A percentile compares a stretch with the other conserved stretches of the same genome.
phyloP scores from a whole-genome alignment of 768 basidiomycete species.

The Agaricus sinodeliciosus region DNA sequence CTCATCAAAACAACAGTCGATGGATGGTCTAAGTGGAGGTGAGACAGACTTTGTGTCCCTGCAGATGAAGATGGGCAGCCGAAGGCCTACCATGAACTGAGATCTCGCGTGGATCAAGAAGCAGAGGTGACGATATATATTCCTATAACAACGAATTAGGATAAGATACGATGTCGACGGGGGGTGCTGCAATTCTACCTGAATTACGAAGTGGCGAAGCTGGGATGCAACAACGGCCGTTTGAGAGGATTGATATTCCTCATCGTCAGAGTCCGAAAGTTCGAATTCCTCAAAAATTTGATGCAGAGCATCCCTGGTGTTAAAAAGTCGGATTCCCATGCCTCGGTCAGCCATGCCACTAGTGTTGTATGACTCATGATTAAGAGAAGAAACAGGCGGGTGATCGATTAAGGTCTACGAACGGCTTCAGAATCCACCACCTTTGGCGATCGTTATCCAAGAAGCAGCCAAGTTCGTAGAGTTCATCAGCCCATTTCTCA shows the following conservation, averaged over 20 bases:
- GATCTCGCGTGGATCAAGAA: conserved; percentile 62
- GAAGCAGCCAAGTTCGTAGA: conserved; percentile 74
- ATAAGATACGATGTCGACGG: neutral
- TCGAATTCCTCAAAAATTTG: conserved; percentile 82
- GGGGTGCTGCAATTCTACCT: conserved; percentile 42
- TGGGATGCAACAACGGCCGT: conserved; percentile 78
- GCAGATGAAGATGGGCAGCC: conserved; percentile 16
- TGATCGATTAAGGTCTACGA: conserved; percentile 15
- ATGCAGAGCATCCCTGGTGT: conserved; percentile 63
- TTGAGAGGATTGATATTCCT: conserved; percentile 24
- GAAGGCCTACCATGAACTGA: conserved; percentile 19
- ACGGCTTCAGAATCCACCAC: conserved; percentile 97
- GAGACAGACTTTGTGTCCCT: conserved; percentile 51
- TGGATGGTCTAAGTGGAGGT: neutral
- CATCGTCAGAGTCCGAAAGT: conserved; percentile 40
- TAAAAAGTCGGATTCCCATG: conserved; percentile 90
- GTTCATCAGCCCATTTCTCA: conserved; percentile 87
- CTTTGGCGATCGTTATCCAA: conserved; percentile 38
- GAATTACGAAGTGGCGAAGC: conserved; percentile 91
- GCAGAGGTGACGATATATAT: conserved; percentile 72
- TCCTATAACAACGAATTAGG: conserved; percentile 60
- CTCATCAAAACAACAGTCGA: neutral
- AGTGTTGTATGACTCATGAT: neutral
- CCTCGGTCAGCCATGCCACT: conserved; percentile 93
- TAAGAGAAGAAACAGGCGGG: neutral